A percentile compares a stretch with the other conserved stretches of the same genome.
Evolutionary conservation across 352 stramenopile species (phyloP).

Genomic region (Phytophthora tentaculata): DNA sequence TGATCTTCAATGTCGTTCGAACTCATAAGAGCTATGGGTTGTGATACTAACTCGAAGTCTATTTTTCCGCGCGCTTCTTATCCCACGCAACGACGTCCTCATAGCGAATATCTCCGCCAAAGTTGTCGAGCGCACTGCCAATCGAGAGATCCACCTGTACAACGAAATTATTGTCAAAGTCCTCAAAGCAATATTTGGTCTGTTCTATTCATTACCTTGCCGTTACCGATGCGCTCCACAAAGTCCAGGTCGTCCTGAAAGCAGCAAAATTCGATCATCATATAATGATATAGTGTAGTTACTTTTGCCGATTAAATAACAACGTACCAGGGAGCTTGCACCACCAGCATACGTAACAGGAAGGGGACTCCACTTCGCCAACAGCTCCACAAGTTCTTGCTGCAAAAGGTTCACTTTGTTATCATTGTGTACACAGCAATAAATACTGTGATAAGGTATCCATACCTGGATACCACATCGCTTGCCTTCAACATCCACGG

Average conservation of each 20-base stretch:
- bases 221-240: conserved; percentile 92
- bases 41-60: neutral
- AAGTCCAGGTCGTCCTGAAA: conserved; percentile 93
- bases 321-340: conserved; percentile 84
- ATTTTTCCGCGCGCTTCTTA: conserved; percentile 33
- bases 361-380: conserved; percentile 93
- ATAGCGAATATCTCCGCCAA: conserved; percentile 95
- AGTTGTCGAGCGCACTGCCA: conserved; percentile 97
- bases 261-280: conserved; percentile 4
- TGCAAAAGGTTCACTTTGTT: conserved; percentile 30
- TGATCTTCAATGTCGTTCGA: neutral
- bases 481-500: conserved; percentile 98
- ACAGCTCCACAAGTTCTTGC: conserved; percentile 95
- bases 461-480: conserved; percentile 92
- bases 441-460: neutral
- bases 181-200: neutral
- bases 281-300: neutral
- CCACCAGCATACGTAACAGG: conserved; percentile 98
- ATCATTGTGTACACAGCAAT: neutral
- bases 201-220: conserved; percentile 57
- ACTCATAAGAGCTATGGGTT: neutral
- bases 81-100: conserved; percentile 94
- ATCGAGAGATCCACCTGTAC: conserved; percentile 96
- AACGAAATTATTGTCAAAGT: neutral
- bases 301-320: conserved; percentile 1